Evolutionary conservation across 805 yeast genomes (phyloP), one percentile per base, ranked within the genome.

Genomic region (Lachancea quebecensis): DNA sequence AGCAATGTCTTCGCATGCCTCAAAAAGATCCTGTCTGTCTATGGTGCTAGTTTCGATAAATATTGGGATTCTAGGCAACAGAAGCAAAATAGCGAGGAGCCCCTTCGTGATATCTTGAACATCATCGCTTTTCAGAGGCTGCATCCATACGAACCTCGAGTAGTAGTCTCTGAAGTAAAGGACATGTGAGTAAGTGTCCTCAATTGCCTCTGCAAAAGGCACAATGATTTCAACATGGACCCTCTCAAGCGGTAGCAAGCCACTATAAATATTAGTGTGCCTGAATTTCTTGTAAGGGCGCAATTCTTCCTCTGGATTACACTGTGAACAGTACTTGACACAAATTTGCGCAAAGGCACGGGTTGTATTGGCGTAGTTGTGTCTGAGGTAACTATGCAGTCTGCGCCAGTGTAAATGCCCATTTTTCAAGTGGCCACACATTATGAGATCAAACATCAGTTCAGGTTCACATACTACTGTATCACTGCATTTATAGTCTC

Each of bases 341-440:
- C 56, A 50, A 30, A 51, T 45, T 7, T 43, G 43, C 18, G 50
- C 47, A 15, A 54, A 47, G 8, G 48, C 55, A 17, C 57, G 48
- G 3, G 64, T 55, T 18, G 57, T 50, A 41, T 64, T 65, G 7
- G 62, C 54, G 38, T 55, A 59, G 18, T 47, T 46, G 27, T 52
- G 47, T 10, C 43, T 44, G 14, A 65, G 30, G 10, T 48, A 40
- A 10, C 44, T 44, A 38, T 55, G 53, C 6, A 61, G 39, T 11
- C 43, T 42, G 17, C 50, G 50, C 25, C 39, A 46, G 6, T 47
- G 43, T 34, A 51, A 45, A 47, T 63, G 67, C 14, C 50, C 46
- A 47, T 65, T 64, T 48, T 63, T 48, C n/a, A 65, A 35, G 45
- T 65, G 69, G 3, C 59, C 55, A 10, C 56, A 51, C 50, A 63